Conservation (phyloP, 768 basidiomycete genomes). For the Inosperma sp. region DNA sequence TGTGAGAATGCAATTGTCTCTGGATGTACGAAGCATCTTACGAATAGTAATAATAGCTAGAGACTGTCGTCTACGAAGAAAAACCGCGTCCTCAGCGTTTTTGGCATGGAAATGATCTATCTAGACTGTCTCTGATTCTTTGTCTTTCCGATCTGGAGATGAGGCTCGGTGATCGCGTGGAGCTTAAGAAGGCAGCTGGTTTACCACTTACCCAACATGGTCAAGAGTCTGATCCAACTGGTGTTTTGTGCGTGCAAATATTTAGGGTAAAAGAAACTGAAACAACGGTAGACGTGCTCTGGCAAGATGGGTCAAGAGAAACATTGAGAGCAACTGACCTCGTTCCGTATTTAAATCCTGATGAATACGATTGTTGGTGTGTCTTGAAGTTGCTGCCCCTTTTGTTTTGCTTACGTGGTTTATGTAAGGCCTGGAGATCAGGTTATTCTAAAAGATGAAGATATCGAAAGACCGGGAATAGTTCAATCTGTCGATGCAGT, state of each 20-base stretch:
- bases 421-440: constrained; percentile 81
- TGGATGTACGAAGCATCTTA: no score
- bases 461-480: constrained; percentile 58
- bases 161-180: constrained; percentile 69
- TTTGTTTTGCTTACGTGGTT: constrained; percentile 5
- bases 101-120: constrained; percentile 66
- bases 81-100: constrained; percentile 67
- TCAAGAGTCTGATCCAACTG: constrained; percentile 40
- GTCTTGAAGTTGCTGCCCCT: no score
- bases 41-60: constrained; percentile 45
- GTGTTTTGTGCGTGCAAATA: constrained; percentile 48
- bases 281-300: constrained; percentile 68
- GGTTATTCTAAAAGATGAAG: constrained; percentile 79
- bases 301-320: constrained; percentile 82
- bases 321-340: constrained; percentile 56
- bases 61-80: constrained; percentile 46
- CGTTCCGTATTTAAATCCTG: constrained; percentile 80
- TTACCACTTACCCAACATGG: constrained; percentile 61
- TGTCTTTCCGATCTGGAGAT: constrained; percentile 58
- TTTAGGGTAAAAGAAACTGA: constrained; percentile 66
- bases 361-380: constrained; percentile 90
- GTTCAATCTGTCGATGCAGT: constrained; percentile 72
- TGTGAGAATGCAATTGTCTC: constrained; percentile 39
- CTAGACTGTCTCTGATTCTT: constrained; percentile 58
- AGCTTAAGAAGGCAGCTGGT: constrained; percentile 46